Evolutionary conservation across 192 early-diverging fungal genomes (phyloP), one percentile per base, ranked within the genome.

Genomic region (Umbelopsis vinacea): DNA sequence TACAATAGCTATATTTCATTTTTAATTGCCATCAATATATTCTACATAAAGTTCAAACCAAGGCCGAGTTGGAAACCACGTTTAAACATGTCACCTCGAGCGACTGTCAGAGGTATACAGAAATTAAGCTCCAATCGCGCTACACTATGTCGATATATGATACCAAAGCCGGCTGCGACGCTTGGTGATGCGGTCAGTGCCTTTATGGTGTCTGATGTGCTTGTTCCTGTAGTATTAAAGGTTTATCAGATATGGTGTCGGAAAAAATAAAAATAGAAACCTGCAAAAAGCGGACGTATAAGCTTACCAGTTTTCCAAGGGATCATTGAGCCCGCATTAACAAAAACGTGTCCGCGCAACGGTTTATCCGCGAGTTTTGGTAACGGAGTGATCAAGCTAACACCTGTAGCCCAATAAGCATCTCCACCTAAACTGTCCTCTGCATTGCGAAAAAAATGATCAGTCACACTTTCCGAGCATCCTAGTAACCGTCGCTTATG

Each of bases 121-220:
- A 91, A 95, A 75, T 97, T 98, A 23, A 99, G 77, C 81, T 99
- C 97, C 3, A 94, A 86, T 15, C 96, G 87, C 46, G 95, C 87
- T 46, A 94, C 87, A 66, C 90, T 91, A 76, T 97, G 96, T 46
- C 89, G 89, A 37, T 93, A 93, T 11, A 91, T 91, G 35, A 99
- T 82, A 50, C 97, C 97, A 17, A 94, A 66, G 17, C 97, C 96
- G 1, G 87, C 84, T 0, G 94, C 86, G 3, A 91, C 85, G 45
- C 89, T 91, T 9, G 96, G 93, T 9, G 87, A 83, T 29, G 78
- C 71, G 12, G 83, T 73, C 66, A 92, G 78, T 37, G 82, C 76
- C 26, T 71, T 54, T 19, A 86, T 21, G 45, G 81, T 78, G 69
- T 81, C 57, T 66, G 52, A 14, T 9, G 74, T 68, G 38, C 29